Evolutionary conservation across 306 rosid genomes (phyloP).

Genomic region (Fagus sylvatica): DNA sequence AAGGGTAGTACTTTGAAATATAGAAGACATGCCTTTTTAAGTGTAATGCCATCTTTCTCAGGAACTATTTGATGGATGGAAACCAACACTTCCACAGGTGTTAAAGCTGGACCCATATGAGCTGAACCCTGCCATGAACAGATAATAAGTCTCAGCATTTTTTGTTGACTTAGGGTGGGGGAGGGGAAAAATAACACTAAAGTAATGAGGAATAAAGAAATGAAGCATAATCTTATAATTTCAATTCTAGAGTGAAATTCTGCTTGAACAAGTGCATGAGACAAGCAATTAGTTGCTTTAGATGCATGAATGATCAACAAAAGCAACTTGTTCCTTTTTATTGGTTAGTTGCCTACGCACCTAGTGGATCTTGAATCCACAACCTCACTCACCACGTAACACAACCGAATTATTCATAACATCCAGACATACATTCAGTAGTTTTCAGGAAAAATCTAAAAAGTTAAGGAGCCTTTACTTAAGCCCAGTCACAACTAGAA

Average conservation of each 20-base stretch:
- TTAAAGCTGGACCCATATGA: constrained; percentile 95
- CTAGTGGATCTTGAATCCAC: too few species aligned
- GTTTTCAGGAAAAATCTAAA: background rate
- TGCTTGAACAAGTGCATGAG: background rate
- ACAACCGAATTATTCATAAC: background rate
- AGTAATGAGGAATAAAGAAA: constrained; percentile 6
- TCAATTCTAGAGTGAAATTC: background rate
- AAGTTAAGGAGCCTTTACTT: background rate
- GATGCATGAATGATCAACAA: background rate
- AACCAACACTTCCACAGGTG: constrained; percentile 94
- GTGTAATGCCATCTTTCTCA: constrained; percentile 83
- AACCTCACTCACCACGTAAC: background rate
- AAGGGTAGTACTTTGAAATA: constrained; percentile 9
- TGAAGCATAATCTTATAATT: background rate
- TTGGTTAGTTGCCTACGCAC: too few species aligned
- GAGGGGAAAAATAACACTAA: background rate
- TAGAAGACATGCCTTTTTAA: constrained; percentile 71
- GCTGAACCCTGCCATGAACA: constrained; percentile 86
- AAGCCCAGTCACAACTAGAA: background rate
- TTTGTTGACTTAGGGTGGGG: constrained; percentile 3
- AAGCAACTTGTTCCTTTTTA: background rate
- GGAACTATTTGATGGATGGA: constrained; percentile 93
- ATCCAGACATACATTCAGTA: background rate
- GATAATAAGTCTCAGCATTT: constrained; percentile 22
- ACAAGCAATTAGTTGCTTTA: background rate